Percentiles rank a stretch among this genome's conserved stretches.
phyloP scores from a whole-genome alignment of 345 rosid species.

The Eucalyptus cloeziana region DNA sequence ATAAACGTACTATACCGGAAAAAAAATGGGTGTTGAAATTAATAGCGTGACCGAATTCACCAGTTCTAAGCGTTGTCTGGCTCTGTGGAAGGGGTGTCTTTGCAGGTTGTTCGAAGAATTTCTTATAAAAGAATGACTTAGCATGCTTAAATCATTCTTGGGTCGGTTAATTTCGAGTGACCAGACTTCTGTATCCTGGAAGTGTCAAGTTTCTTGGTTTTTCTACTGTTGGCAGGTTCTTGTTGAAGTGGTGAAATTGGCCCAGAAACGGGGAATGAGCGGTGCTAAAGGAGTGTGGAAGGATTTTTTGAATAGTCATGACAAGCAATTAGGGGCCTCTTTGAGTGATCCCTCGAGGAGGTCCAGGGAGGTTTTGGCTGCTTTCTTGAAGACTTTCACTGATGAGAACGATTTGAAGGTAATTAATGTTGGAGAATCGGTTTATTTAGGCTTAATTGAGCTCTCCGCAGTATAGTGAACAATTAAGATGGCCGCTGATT shows the following conservation, averaged over 20 bases:
- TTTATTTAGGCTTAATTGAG: not conserved
- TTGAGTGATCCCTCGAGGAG: conserved; percentile 72
- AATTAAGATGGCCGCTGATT: not conserved
- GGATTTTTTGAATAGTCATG: conserved; percentile 43
- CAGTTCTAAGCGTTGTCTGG: not conserved
- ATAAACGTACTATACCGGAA: not conserved
- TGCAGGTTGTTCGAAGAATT: not conserved
- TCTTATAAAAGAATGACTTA: not conserved
- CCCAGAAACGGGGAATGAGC: conserved; percentile 39
- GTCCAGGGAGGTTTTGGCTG: conserved; percentile 27
- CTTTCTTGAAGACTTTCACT: conserved; percentile 51
- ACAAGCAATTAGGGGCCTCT: conserved; percentile 39
- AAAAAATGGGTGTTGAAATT: not conserved
- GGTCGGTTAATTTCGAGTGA: not conserved
- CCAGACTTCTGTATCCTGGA: not conserved
- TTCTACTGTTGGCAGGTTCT: conserved; percentile 30
- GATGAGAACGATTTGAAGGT: conserved; percentile 43
- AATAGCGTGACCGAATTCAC: not conserved
- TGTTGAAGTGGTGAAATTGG: conserved; percentile 49
- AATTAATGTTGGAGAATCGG: not conserved
- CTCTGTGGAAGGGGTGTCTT: not conserved
- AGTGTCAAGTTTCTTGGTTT: not conserved
- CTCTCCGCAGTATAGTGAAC: not conserved
- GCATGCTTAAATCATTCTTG: not conserved
- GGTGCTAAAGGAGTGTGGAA: conserved; percentile 66